Base-by-base conservation (phyloP, 2,329 filamentous ascomycete species). In the Cladosporium sp. region DNA sequence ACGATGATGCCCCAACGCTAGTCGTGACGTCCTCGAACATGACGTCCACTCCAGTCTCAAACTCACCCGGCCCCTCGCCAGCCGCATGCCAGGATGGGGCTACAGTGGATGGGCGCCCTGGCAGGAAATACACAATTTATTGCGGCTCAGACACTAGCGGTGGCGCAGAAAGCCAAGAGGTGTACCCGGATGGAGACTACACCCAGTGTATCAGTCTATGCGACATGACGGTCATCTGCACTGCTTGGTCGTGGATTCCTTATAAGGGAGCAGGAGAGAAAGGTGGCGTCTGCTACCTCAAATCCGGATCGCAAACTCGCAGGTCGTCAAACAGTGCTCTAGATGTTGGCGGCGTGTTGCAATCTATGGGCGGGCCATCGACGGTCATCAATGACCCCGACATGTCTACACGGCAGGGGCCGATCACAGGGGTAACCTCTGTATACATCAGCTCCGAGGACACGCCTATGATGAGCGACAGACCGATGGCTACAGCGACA, bases 121-220 rank as follows among this genome's bases (percentile, higher is more conserved):
- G 51, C 16, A 48, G 20, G 32, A 22, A 49, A 11, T 58, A 58
- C 30, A 55, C 43, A 4, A 52, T 58, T 4, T 51, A 52, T 47
- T 58, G 56, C 43, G 42, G 36, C 8, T 20, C 53, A 8, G 54
- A 58, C 30, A 57, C 54, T 3, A 29, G 27, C 2, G 38, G 42
- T 35, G 15, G 32, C n/a, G 4, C 32, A 15, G 32, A 33, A 13
- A 15, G 4, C n/a, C 5, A 13, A 5, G 25, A 38, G 4, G 41
- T 36, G 1, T 42, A 30, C 13, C 27, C 41, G 3, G 16, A 40
- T 20, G 51, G 57, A 18, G 51, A 50, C 33, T 57, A 53, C 40
- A 51, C 41, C 9, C 55, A 53, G 15, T 59, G 57, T 38, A 51
- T 57, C 39, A 45, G 36, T n/a, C 43, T 45, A 7, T 59, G 57